Base-by-base conservation (phyloP, 768 basidiomycete species). In the Daedalea quercina region DNA sequence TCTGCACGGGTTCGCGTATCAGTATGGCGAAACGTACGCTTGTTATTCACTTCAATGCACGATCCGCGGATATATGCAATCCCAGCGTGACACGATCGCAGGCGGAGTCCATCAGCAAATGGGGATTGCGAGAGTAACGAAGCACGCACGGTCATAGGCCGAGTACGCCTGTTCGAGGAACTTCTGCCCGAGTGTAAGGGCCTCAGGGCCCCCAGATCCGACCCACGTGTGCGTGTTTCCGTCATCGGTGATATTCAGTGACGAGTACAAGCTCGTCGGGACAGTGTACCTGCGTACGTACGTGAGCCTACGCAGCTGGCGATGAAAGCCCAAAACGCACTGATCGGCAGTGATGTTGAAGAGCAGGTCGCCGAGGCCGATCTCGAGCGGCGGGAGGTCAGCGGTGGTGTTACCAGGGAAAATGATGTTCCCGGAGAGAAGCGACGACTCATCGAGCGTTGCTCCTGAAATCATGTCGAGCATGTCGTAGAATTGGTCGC, bases 191-290 rank as follows among this genome's bases (percentile, higher is more conserved):
- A 54, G 28, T 3, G 15, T 40, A 9, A 28, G 23, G 15, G 26
- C 25, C 24, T n/a, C 9, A 17, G 24, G 37, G 2, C 53, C 53
- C 15, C 22, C 37, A n/a, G 31, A 40, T 3, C 17, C 37, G 24
- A 54, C 25, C 53, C 53, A 54, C 8, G 53, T 37, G 47, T 54
- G 46, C 13, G 26, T 28, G 12, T n/a, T 13, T 11, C 28, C 28
- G 31, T 54, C 53, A 25, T 54, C 46, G 1, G 53, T 54, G 46
- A 54, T 47, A 40, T 54, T 54, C 15, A 54, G 19, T 3, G 47
- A 25, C 15, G 46, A 8, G 25, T 47, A 47, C 15, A 47, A 26
- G 28, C 15, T 28, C 31, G 17, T 43, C 42, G 47, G 54, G 28
- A 54, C 42, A 26, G 44, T 20, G 23, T 50, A 54, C 28, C 46